Evolutionary conservation across 1,139 yeast species (phyloP), one percentile per base, ranked within the genome.

Genomic region (Saccharomyces pastorianus): DNA sequence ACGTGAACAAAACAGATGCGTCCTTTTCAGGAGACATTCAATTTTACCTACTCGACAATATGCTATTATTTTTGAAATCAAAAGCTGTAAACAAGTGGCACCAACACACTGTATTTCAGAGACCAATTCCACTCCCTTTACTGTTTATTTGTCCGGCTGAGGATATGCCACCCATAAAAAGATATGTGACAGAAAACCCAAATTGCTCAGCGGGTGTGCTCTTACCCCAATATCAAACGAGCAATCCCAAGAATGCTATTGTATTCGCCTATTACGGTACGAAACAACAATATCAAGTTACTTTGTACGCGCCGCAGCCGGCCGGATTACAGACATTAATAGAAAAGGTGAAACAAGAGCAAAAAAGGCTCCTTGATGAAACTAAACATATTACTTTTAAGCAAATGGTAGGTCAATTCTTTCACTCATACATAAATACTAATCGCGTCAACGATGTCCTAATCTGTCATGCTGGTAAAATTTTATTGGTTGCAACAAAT

Each of bases 71-170:
- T 70, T 91, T 90, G 42, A 86, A 93, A 65, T 86, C 88, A 56
- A 95, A 91, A 70, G 77, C 86, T 32, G 90, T 88, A 57, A 90
- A 89, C 68, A 91, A 93, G 69, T 80, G 96, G 63, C 98, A 93
- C 63, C 95, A 87, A 58, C 86, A 87, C 64, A 88, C 90, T 66
- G 97, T 93, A 14, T 88, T 85, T 70, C 95, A 95, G 64, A 81
- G 90, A 68, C 99, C 99, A 6, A 88, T 95, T 51, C 96, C 96
- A 49, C 75, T 93, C 53, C 96, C 95, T 42, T 75, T 93, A 55
- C 74, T 95, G 56, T 86, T 84, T 64, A 81, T 84, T 17, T 82
- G 90, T 48, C 81, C 90, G 56, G 84, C 87, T 1, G 91, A 85
- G 65, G 96, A 88, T 58, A 80, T 85, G 59, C 91, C 93, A 8